These are phyloP conservation scores for Euphorbia tirucalli DNA, from an alignment of 345 rosid genomes.

Conservation along the genomic window DNA sequence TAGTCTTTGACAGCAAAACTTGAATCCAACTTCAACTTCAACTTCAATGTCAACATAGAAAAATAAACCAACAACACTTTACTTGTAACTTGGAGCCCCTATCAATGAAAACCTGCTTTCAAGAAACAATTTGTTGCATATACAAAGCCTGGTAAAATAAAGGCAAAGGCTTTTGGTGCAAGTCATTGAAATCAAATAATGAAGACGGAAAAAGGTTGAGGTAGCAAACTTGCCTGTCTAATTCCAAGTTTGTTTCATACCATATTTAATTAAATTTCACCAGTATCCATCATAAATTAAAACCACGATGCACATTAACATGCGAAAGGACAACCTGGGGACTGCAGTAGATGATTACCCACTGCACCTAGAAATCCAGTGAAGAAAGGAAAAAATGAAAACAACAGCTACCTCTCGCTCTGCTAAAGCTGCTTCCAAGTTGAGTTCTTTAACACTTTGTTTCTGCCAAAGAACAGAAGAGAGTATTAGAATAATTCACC, in stretches of 20 bases:
- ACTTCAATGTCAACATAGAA: neutral
- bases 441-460: constrained; percentile 87
- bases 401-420: constrained; percentile 68
- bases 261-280: neutral
- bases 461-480: constrained; percentile 46
- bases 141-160: neutral
- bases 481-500: constrained; percentile 21
- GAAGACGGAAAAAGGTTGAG: neutral
- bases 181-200: neutral
- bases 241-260: too few relatives aligned
- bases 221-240: too few relatives aligned
- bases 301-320: neutral
- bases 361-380: neutral
- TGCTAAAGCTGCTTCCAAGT: constrained; percentile 83
- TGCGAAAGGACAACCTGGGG: neutral
- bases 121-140: neutral
- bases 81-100: neutral
- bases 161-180: neutral
- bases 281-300: neutral
- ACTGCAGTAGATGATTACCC: neutral
- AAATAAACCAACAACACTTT: neutral
- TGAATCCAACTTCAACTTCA: too few relatives aligned
- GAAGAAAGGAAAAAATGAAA: neutral
- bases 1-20: neutral
- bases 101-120: neutral